Percentiles rank a stretch among this genome's conserved stretches.
Evolutionary conservation across 305 asterid species (phyloP).

Genomic region (Withania somnifera): DNA sequence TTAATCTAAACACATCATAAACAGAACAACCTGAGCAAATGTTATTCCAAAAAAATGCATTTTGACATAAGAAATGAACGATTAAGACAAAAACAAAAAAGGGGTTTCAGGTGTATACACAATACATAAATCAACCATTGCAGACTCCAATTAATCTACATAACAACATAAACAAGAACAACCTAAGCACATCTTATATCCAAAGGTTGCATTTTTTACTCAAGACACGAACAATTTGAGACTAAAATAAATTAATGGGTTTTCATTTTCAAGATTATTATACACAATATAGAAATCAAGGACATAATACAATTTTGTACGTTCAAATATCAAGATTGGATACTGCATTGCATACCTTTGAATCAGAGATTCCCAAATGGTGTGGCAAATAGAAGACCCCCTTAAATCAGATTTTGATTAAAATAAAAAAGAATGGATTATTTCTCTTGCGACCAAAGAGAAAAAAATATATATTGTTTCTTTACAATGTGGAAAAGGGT

Average conservation of each 20-base stretch:
- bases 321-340: background rate
- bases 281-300: background rate
- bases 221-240: background rate
- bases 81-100: background rate
- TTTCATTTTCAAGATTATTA: background rate
- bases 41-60: background rate
- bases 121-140: background rate
- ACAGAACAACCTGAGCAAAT: background rate
- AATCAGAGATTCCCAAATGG: background rate
- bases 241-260: background rate
- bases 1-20: no score
- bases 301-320: background rate
- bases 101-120: background rate
- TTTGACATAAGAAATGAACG: background rate
- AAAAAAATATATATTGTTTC: background rate
- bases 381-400: background rate
- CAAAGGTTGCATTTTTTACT: background rate
- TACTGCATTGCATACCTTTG: slow-evolving; percentile 1
- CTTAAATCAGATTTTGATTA: background rate
- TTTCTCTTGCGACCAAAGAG: background rate
- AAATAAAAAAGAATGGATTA: background rate
- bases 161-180: background rate
- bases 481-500: slow-evolving; percentile 2
- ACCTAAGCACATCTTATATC: background rate
- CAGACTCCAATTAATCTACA: background rate